Evolutionary conservation across 495 filamentous ascomycete genomes (phyloP).

Genomic region (Aspergillus ostianus): DNA sequence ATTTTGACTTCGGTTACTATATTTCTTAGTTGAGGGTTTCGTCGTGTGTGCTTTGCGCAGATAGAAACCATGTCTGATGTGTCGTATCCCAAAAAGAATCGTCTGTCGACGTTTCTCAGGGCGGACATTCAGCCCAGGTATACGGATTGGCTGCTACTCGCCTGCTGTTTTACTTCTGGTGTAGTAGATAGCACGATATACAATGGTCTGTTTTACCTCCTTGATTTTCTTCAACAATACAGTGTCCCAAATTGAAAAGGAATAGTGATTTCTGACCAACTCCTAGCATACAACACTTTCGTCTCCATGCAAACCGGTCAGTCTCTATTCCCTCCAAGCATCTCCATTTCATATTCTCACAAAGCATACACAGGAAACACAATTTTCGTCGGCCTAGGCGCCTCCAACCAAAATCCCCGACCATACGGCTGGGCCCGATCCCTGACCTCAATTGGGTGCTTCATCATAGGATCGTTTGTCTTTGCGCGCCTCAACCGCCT

Average conservation of each 20-base stretch:
- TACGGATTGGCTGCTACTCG: constrained; percentile 43
- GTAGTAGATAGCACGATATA: constrained; percentile 53
- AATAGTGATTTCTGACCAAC: not conserved
- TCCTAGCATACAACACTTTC: constrained; percentile 50
- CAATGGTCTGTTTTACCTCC: constrained; percentile 26
- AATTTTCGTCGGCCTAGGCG: constrained; percentile 60
- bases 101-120: constrained; percentile 21
- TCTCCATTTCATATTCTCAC: not conserved
- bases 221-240: not conserved
- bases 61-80: not conserved
- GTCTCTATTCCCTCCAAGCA: not conserved
- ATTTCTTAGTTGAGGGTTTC: not conserved
- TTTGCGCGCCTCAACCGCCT: constrained; percentile 35
- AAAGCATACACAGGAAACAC: constrained; percentile 47
- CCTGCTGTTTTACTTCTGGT: constrained; percentile 50
- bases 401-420: constrained; percentile 48
- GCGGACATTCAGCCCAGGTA: constrained; percentile 35
- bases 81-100: not conserved
- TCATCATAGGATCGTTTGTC: constrained; percentile 50
- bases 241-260: not conserved
- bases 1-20: not conserved
- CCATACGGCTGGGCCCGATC: constrained; percentile 60
- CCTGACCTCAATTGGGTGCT: constrained; percentile 52
- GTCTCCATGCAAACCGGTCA: constrained; percentile 56
- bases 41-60: not conserved